Evolutionary conservation across 768 basidiomycete genomes (phyloP).

Genomic region (Russula ochroleuca): DNA sequence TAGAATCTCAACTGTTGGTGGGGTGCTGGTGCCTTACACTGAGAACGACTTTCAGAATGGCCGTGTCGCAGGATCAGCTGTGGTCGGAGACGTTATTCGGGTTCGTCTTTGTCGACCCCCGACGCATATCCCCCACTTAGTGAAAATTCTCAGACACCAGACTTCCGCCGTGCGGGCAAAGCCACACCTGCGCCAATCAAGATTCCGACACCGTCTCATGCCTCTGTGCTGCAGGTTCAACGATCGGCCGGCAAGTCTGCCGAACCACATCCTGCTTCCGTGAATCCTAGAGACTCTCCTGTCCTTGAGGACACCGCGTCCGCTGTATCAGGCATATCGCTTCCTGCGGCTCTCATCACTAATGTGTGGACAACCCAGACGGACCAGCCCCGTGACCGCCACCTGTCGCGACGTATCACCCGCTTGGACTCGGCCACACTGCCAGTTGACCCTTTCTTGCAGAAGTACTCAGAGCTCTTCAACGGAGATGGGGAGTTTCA

Average conservation of each 20-base stretch:
- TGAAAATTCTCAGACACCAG: not conserved
- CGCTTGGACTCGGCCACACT: slow-evolving; percentile 27
- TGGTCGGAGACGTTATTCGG: not conserved
- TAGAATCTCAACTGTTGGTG: not conserved
- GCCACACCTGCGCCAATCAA: slow-evolving; percentile 20
- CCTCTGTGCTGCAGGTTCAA: slow-evolving; percentile 15
- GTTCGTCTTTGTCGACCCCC: slow-evolving; percentile 1
- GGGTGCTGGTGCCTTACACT: not conserved
- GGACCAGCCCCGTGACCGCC: slow-evolving; percentile 14
- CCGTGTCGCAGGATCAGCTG: not conserved
- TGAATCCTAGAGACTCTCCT: slow-evolving; percentile 13
- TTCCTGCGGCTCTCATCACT: slow-evolving; percentile 20
- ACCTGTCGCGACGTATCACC: slow-evolving; percentile 19
- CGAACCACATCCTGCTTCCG: not conserved
- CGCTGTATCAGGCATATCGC: slow-evolving; percentile 20
- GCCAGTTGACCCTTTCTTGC: slow-evolving; percentile 10
- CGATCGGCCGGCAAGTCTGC: slow-evolving; percentile 11
- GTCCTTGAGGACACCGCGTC: slow-evolving; percentile 19
- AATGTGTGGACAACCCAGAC: slow-evolving; percentile 11
- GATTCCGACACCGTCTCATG: slow-evolving; percentile 15
- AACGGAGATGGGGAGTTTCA: slow-evolving; percentile 1
- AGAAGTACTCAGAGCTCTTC: not conserved
- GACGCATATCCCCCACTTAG: not conserved
- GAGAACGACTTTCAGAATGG: slow-evolving; percentile 9
- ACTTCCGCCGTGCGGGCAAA: slow-evolving; percentile 10